These are phyloP conservation scores for Trichoderma sp. DNA, from an alignment of 2,329 filamentous ascomycete species.

Conservation along the genomic window DNA sequence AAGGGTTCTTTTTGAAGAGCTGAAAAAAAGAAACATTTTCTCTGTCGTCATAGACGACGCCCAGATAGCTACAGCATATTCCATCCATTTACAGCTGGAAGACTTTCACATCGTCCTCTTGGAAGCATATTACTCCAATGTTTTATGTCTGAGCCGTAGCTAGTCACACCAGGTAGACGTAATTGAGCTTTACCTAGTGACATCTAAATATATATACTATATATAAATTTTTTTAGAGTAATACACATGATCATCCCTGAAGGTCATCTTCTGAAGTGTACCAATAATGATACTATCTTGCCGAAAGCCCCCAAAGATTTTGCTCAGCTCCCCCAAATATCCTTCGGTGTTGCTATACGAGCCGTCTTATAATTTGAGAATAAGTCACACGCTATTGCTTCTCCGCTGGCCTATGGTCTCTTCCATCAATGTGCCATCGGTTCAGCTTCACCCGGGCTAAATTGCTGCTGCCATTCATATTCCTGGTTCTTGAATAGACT, in stretches of 20 bases:
- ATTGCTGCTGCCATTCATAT: background rate
- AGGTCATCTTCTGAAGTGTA: background rate
- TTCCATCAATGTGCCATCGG: background rate
- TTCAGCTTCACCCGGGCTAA: background rate
- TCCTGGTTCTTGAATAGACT: background rate
- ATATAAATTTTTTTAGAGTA: too few relatives aligned
- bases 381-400: background rate
- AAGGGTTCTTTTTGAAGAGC: background rate
- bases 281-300: background rate
- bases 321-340: background rate
- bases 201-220: too few relatives aligned
- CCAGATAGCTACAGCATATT: fast-evolving
- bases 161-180: background rate
- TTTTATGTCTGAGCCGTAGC: background rate
- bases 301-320: background rate
- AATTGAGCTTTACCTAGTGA: background rate
- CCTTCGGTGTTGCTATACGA: background rate
- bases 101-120: background rate
- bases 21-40: background rate
- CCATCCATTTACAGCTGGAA: background rate
- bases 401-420: background rate
- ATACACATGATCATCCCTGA: background rate
- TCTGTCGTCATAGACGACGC: background rate
- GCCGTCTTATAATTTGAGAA: background rate
- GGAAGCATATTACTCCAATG: background rate